Evolutionary conservation across 768 basidiomycete genomes (phyloP).

Genomic region (Suillus americanus): DNA sequence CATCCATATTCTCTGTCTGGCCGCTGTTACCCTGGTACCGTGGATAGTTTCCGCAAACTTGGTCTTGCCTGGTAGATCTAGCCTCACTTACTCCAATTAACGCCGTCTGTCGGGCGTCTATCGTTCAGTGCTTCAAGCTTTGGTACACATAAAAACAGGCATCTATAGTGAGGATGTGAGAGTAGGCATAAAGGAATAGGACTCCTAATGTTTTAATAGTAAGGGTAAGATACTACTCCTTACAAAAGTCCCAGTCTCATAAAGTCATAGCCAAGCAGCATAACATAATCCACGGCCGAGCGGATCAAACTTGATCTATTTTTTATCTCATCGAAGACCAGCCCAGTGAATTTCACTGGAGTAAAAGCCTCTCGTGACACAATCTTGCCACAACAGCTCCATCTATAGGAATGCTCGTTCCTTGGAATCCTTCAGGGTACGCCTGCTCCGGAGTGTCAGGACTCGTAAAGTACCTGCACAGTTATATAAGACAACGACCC

Average conservation of each 20-base stretch:
- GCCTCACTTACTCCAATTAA: too few species aligned
- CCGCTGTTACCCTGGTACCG: too few species aligned
- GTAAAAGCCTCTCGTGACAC: conserved; percentile 50
- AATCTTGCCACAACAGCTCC: conserved; percentile 64
- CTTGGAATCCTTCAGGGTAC: conserved; percentile 88
- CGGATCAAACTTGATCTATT: neutral
- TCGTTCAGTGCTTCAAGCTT: too few species aligned
- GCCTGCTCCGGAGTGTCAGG: conserved; percentile 65
- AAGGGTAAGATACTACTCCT: neutral
- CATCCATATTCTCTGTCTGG: too few species aligned
- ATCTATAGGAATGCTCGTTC: conserved; percentile 84
- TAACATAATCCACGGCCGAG: neutral
- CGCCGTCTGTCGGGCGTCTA: too few species aligned
- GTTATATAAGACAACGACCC: neutral
- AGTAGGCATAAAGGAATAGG: neutral
- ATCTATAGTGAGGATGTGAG: neutral
- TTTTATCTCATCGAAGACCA: neutral
- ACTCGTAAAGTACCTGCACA: conserved; percentile 64
- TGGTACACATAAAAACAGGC: neutral
- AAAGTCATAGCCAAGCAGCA: neutral
- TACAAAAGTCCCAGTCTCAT: neutral
- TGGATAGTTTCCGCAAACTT: too few species aligned
- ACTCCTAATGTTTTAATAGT: neutral
- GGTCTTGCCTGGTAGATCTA: too few species aligned
- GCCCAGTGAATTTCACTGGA: neutral